Conservation (phyloP, 768 basidiomycete species). For the Hypholoma fasciculare region DNA sequence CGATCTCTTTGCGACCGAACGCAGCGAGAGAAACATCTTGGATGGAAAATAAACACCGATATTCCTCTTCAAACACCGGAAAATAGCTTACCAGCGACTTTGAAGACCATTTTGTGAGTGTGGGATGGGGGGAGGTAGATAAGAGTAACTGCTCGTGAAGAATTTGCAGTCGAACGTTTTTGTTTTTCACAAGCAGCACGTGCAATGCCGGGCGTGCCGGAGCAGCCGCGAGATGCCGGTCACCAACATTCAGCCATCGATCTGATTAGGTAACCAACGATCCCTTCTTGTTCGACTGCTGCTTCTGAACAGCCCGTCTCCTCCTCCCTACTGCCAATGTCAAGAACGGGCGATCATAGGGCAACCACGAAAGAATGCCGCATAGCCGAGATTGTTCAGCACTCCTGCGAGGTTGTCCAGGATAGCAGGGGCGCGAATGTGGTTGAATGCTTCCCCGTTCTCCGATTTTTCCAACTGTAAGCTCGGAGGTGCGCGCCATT, state of each 20-base stretch:
- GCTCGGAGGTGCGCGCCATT: conserved; percentile 16
- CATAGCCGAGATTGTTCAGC: conserved; percentile 73
- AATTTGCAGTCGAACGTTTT: conserved; percentile 37
- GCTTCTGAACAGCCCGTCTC: neutral
- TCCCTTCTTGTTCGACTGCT: neutral
- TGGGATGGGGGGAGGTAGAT: conserved; percentile 19
- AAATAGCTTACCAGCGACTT: conserved; percentile 73
- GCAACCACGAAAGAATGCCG: conserved; percentile 40
- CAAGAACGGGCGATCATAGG: neutral
- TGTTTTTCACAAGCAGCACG: conserved; percentile 29
- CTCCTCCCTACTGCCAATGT: conserved; percentile 2
- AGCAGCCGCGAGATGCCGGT: neutral
- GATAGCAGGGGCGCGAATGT: conserved; percentile 22
- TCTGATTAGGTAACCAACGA: conserved; percentile 13
- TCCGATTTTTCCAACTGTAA: conserved; percentile 74
- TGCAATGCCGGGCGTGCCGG: conserved; percentile 15
- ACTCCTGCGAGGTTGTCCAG: conserved; percentile 51
- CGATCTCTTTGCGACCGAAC: conserved; percentile 99
- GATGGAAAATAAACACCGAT: conserved; percentile 11
- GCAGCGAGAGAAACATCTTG: conserved; percentile 95
- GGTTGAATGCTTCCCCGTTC: conserved; percentile 70
- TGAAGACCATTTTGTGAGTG: conserved; percentile 72
- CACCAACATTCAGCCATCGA: conserved; percentile 5
- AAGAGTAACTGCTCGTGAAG: conserved; percentile 8
- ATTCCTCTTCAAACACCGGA: neutral